phyloP scores from a whole-genome alignment of 1,139 yeast species.

The Magnusiomyces clavatus region DNA sequence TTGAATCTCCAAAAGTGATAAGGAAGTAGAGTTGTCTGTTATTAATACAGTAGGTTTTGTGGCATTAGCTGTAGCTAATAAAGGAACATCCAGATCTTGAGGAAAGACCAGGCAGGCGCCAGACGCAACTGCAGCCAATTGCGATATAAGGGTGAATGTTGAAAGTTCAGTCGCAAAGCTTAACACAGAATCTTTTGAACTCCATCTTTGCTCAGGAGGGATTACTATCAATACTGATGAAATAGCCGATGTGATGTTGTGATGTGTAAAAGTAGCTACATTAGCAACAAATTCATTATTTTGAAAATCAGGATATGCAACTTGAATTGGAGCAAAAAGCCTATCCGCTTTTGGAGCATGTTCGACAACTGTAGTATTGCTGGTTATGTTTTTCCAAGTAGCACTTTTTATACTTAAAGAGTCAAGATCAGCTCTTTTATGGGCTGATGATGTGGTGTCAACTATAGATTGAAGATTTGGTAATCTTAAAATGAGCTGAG shows the following conservation, averaged over 20 bases:
- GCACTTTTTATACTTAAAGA: not conserved
- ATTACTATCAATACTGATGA: slow-evolving; percentile 16
- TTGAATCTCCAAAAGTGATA: slow-evolving; percentile 21
- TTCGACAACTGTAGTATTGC: not conserved
- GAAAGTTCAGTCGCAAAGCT: slow-evolving; percentile 26
- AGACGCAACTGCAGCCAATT: slow-evolving; percentile 29
- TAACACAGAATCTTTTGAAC: slow-evolving; percentile 25
- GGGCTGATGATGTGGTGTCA: too few relatives aligned
- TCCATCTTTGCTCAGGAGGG: slow-evolving; percentile 29
- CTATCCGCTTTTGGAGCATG: not conserved
- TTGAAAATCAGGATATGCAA: not conserved
- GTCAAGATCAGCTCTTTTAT: too few relatives aligned
- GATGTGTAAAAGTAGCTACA: slow-evolving; percentile 22
- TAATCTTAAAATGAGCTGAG: not conserved
- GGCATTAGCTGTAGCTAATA: slow-evolving; percentile 20
- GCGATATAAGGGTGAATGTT: slow-evolving; percentile 24
- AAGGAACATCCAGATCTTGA: slow-evolving; percentile 22
- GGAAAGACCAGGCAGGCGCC: slow-evolving; percentile 26
- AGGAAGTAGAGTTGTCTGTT: slow-evolving; percentile 27
- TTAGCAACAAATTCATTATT: slow-evolving; percentile 25
- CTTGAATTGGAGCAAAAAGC: not conserved
- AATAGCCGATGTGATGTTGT: not conserved
- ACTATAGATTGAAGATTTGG: not conserved
- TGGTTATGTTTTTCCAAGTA: slow-evolving; percentile 4
- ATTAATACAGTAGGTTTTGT: slow-evolving; percentile 25